These are phyloP conservation scores for Tephrocybe sp. DNA, from an alignment of 768 basidiomycete genomes.

Conservation along the genomic window DNA sequence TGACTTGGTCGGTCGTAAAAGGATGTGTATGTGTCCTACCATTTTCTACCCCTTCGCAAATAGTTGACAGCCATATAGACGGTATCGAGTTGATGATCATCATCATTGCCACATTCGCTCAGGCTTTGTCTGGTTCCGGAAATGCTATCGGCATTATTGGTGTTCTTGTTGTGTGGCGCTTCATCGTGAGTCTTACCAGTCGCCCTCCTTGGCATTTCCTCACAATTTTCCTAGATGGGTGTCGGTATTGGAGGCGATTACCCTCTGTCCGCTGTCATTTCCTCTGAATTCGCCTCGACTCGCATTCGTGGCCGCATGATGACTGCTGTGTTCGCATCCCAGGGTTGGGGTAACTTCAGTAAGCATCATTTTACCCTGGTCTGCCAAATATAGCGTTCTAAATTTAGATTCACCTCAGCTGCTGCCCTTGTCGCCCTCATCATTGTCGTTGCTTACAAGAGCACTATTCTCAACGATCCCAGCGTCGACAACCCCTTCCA, in stretches of 20 bases:
- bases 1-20: conserved; percentile 72
- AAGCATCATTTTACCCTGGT: conserved; percentile 19
- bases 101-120: conserved; percentile 75
- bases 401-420: conserved; percentile 32
- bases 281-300: conserved; percentile 84
- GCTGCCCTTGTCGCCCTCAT: conserved; percentile 68
- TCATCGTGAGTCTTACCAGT: conserved; percentile 43
- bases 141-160: conserved; percentile 72
- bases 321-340: conserved; percentile 82
- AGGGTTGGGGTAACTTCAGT: conserved; percentile 88
- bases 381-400: background rate
- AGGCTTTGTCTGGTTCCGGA: conserved; percentile 69
- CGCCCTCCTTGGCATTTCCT: background rate
- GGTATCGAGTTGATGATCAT: conserved; percentile 80
- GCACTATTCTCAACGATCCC: conserved; percentile 41
- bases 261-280: conserved; percentile 80
- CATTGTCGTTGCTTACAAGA: conserved; percentile 67
- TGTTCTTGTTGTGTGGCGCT: conserved; percentile 80
- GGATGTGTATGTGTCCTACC: conserved; percentile 58
- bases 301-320: conserved; percentile 81
- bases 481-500: conserved; percentile 35
- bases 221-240: conserved; percentile 49
- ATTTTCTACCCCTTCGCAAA: background rate
- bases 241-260: conserved; percentile 90
- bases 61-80: conserved; percentile 33